Conservation (phyloP, 495 filamentous ascomycete species). For the Ascodesmis nigricans region DNA sequence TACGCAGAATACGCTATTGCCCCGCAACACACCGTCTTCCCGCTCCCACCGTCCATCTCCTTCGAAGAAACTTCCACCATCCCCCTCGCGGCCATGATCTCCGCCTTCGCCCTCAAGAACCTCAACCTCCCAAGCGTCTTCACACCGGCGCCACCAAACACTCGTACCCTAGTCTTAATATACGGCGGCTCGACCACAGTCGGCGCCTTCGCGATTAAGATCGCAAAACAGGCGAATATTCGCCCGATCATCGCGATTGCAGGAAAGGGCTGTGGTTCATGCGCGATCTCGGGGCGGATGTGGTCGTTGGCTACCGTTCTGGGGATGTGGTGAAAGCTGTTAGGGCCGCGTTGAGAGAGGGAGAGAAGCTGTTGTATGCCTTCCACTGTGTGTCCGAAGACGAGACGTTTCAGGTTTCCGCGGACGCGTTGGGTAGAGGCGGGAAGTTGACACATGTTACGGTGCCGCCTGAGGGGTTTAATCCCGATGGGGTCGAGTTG, state of each 20-base stretch:
- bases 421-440: slow-evolving; percentile 9
- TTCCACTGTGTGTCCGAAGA: slow-evolving; percentile 22
- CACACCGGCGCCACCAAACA: slow-evolving; percentile 5
- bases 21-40: slow-evolving; percentile 24
- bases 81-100: slow-evolving; percentile 25
- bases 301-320: slow-evolving; percentile 26
- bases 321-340: slow-evolving; percentile 22
- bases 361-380: slow-evolving; percentile 17
- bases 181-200: slow-evolving; percentile 26
- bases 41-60: slow-evolving; percentile 23
- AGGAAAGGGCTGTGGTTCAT: slow-evolving; percentile 23
- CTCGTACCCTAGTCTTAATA: not conserved
- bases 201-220: slow-evolving; percentile 25
- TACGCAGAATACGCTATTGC: slow-evolving; percentile 27
- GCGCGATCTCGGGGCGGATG: slow-evolving; percentile 22
- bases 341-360: slow-evolving; percentile 19
- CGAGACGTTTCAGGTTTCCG: slow-evolving; percentile 14
- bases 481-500: slow-evolving; percentile 10
- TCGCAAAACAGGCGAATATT: slow-evolving; percentile 24
- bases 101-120: slow-evolving; percentile 22
- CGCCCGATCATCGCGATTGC: slow-evolving; percentile 25
- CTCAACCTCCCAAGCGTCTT: slow-evolving; percentile 17
- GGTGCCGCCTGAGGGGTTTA: slow-evolving; percentile 7
- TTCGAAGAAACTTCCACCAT: slow-evolving; percentile 27
- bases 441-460: not conserved